Conservation (phyloP, 768 basidiomycete species). For the Chiua virens region DNA sequence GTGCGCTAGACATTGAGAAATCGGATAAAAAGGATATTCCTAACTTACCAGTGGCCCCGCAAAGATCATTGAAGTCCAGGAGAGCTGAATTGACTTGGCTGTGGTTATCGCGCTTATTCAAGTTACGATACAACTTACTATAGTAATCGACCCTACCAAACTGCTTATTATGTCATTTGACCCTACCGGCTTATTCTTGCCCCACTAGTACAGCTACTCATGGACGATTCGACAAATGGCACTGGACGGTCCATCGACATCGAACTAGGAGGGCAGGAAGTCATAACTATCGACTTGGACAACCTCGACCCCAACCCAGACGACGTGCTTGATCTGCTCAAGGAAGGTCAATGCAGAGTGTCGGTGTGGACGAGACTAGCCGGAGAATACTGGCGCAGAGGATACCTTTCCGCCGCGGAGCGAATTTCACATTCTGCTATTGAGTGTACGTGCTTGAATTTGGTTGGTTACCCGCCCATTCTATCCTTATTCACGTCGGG, state of each 20-base stretch:
- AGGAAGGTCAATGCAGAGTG: conserved; percentile 68
- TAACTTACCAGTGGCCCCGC: no score
- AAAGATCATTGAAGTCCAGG: no score
- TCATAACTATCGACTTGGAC: conserved; percentile 88
- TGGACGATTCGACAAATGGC: conserved; percentile 17
- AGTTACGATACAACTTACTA: no score
- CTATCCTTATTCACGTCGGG: background rate
- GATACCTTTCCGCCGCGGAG: conserved; percentile 73
- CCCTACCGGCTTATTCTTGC: background rate
- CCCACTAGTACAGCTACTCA: conserved; percentile 1
- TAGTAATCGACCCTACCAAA: no score
- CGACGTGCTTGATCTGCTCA: conserved; percentile 71
- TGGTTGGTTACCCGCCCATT: background rate
- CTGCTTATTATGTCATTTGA: no score
- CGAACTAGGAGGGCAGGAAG: conserved; percentile 79
- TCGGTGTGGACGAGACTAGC: conserved; percentile 83
- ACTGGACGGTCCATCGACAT: conserved; percentile 58
- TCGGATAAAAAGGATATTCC: no score
- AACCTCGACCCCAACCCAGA: conserved; percentile 77
- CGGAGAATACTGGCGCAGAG: conserved; percentile 85
- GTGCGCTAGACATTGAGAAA: no score
- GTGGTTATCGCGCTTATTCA: no score
- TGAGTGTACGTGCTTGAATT: conserved; percentile 50
- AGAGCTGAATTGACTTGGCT: no score
- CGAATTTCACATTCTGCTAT: conserved; percentile 67